Conservation (phyloP, 1,284 basidiomycete species). For the Leucoagaricus sp. region DNA sequence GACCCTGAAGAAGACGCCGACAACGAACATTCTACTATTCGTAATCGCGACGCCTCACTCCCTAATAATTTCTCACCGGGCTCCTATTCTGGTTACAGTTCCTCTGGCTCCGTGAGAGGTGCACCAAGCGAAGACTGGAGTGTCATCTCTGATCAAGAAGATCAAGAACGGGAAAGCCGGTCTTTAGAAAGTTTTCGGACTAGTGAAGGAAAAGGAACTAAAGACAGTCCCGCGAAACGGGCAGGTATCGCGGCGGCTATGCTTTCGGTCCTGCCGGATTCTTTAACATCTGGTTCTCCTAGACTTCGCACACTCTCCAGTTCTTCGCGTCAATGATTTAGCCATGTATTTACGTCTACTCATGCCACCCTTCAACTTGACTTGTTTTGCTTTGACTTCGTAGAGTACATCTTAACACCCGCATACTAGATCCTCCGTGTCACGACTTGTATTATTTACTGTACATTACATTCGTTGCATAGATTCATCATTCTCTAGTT, state of each 20-base stretch:
- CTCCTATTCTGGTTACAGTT: conserved; percentile 56
- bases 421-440: background rate
- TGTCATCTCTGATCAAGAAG: conserved; percentile 73
- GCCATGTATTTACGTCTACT: conserved; percentile 23
- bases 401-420: conserved; percentile 7
- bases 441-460: background rate
- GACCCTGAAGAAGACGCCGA: conserved; percentile 40
- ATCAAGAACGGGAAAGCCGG: conserved; percentile 38
- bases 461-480: conserved; percentile 18
- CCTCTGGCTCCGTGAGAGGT: conserved; percentile 51
- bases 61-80: conserved; percentile 31
- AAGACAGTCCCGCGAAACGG: conserved; percentile 43
- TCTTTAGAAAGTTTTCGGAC: conserved; percentile 50
- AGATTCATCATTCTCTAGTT: too few relatives aligned
- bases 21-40: conserved; percentile 48
- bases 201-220: conserved; percentile 33
- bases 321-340: conserved; percentile 17
- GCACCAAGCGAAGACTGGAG: conserved; percentile 81
- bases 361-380: conserved; percentile 10
- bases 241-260: conserved; percentile 63
- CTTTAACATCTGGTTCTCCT: conserved; percentile 43
- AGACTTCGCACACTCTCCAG: conserved; percentile 37
- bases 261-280: conserved; percentile 59
- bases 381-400: background rate
- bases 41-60: conserved; percentile 32